A percentile compares a stretch with the other conserved stretches of the same genome.
Conservation (phyloP, 768 basidiomycete species). For the Leccinum ochraceum region DNA sequence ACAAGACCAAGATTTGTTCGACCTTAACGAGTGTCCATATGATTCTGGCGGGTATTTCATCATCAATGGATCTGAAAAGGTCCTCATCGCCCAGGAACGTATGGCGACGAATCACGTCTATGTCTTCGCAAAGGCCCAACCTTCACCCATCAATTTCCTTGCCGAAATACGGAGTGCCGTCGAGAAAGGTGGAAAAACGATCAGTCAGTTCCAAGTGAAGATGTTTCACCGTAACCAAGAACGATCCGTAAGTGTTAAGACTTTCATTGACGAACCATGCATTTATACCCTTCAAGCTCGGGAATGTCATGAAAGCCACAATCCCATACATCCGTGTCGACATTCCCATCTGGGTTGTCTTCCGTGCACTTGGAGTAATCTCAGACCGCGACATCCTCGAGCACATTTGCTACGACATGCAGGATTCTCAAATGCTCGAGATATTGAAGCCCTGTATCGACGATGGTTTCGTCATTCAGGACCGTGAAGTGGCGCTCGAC, state of each 20-base stretch:
- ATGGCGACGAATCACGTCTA: slow-evolving; percentile 99
- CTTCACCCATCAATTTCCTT: slow-evolving; percentile 92
- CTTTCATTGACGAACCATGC: background rate
- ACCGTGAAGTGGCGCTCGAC: slow-evolving; percentile 94
- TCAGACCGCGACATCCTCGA: slow-evolving; percentile 97
- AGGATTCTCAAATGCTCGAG: slow-evolving; percentile 94
- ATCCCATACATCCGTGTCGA: slow-evolving; percentile 98
- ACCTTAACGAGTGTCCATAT: slow-evolving; percentile 97
- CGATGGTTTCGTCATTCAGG: slow-evolving; percentile 97
- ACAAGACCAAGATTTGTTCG: slow-evolving; percentile 78
- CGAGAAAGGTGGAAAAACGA: slow-evolving; percentile 97
- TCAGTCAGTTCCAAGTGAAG: slow-evolving; percentile 97
- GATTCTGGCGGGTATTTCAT: slow-evolving; percentile 99
- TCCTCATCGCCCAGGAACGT: slow-evolving; percentile 98
- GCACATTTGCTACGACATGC: slow-evolving; percentile 98
- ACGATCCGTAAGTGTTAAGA: slow-evolving; percentile 63
- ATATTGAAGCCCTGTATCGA: slow-evolving; percentile 99
- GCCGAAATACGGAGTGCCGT: slow-evolving; percentile 97
- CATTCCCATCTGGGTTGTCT: slow-evolving; percentile 98
- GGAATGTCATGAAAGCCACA: slow-evolving; percentile 94
- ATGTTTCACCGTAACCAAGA: slow-evolving; percentile 92
- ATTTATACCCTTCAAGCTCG: slow-evolving; percentile 48
- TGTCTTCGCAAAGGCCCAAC: slow-evolving; percentile 97
- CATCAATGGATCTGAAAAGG: slow-evolving; percentile 99
- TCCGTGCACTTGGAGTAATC: slow-evolving; percentile 95